A percentile compares a stretch with the other conserved stretches of the same genome.
Conservation (phyloP, 768 basidiomycete genomes). For the Mycena sanguinolenta region DNA sequence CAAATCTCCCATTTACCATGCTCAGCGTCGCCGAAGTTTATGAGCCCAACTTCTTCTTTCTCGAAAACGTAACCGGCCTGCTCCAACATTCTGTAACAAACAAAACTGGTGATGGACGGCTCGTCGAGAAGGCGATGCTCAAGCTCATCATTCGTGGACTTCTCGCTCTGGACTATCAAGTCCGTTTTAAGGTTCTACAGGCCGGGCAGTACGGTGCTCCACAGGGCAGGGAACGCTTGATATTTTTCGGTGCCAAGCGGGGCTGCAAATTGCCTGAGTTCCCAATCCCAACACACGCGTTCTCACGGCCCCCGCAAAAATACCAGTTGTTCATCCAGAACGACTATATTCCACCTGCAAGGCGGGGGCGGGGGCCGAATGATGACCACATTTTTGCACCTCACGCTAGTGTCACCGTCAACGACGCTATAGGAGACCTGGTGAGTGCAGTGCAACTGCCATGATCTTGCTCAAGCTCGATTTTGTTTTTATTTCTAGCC, state of each 20-base stretch:
- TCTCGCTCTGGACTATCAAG: constrained; percentile 78
- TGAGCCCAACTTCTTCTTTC: constrained; percentile 70
- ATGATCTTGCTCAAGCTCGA: constrained; percentile 54
- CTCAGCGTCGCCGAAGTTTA: constrained; percentile 78
- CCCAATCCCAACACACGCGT: constrained; percentile 74
- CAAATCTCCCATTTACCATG: constrained; percentile 78
- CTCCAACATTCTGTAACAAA: constrained; percentile 63
- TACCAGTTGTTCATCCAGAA: constrained; percentile 61
- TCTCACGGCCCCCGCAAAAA: constrained; percentile 47
- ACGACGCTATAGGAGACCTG: constrained; percentile 78
- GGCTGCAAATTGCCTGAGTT: constrained; percentile 71
- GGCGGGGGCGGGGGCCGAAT: constrained; percentile 47
- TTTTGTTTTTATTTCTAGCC: constrained; percentile 54
- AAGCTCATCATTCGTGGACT: constrained; percentile 76
- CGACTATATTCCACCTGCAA: constrained; percentile 56
- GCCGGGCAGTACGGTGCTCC: constrained; percentile 81
- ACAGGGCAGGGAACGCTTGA: constrained; percentile 75
- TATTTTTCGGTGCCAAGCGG: constrained; percentile 75
- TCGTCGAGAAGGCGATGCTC: constrained; percentile 68
- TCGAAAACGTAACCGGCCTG: constrained; percentile 82
- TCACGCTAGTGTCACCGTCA: constrained; percentile 66
- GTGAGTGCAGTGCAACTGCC: constrained; percentile 54
- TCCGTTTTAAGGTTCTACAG: constrained; percentile 73
- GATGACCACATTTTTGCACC: constrained; percentile 71
- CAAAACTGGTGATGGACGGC: constrained; percentile 42